Evolutionary conservation across 257 asterid genomes (phyloP), one percentile per base, ranked within the genome.

Genomic region (Voacanga thouarsii): DNA sequence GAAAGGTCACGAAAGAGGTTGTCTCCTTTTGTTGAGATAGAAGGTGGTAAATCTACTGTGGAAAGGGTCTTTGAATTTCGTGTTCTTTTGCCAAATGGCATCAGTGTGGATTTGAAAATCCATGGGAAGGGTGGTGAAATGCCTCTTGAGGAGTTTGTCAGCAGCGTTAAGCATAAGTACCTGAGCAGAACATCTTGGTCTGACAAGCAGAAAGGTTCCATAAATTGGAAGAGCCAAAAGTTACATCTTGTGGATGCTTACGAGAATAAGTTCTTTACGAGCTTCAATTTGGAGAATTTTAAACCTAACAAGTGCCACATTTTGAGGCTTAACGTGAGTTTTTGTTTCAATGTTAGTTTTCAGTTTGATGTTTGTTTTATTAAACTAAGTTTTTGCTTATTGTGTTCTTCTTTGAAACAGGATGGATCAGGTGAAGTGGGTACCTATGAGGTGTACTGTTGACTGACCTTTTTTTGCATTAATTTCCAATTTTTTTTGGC

Each of bases 361-460:
- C 0, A 39, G 16, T 39, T 70, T 14, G 53, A 28, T 24, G 41
- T 70, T 61, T 33, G 16, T 23, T 21, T 50, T 78, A 44, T 0
- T 70, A 53, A 77, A 26, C 56, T 47, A 79, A 53, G 50, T 74
- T 60, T 53, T 53, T 75, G 33, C 47, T 57, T 43, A 55, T 67
- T 71, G 26, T 66, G 70, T 71, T 76, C 53, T 60, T n/a, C 41
- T 21, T 59, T 50, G 80, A 59, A 33, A 66, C 71, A 92, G 97
- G 97, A 90, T 77, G 97, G 97, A 16, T 90, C 88, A 69, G 61
- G 74, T 23, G 92, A 84, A 73, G 80, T 85, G 2, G 90, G 75
- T 5, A 74, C 77, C 26, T 92, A 83, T 72, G 92, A 92, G 94
- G 97, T 92, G 65, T 68, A 78, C 77, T 63, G 24, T 45, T 65